Evolutionary conservation across 2,329 filamentous ascomycete species (phyloP), one percentile per base, ranked within the genome.

Genomic region (Arachnopeziza araneosa): DNA sequence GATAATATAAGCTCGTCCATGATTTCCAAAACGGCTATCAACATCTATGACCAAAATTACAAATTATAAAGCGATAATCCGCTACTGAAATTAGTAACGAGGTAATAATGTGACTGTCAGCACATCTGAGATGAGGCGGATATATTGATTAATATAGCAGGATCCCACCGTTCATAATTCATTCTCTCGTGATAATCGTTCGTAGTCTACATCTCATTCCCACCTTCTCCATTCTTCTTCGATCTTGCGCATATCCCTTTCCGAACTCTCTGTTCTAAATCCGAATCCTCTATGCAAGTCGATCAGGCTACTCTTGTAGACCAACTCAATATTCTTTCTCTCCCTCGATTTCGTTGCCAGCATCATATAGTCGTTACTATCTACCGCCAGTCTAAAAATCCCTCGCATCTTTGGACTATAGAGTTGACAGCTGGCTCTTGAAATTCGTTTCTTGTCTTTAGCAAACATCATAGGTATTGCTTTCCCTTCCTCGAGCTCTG

Each of bases 401-500:
- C 81, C 79, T 50, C 91, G 81, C 91, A 96, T 96, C 19, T 88
- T 82, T 3, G 81, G 75, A 51, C 89, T 93, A 72, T 95, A 96
- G 2, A 97, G 79, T 72, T 93, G 90, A 70, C 93, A 97, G 23
- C 79, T 82, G 26, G 77, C 83, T 66, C 78, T 75, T 0, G 77
- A 71, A 2, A 81, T 78, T 5, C 88, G 74, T 14, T 80, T 78
- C 64, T 85, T 82, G 24, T 84, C 79, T 17, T 83, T 79, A 63
- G 83, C 85, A 66, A 95, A 89, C 64, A 87, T 83, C 21, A 81
- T 76, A 10, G 88, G 85, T 24, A 93, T 78, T 0, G 81, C 75
- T 50, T 75, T 76, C 49, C 80, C 75, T 2, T 80, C 77, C 30
- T 80, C 77, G 1, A 87, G 75, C 55, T 85, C 78, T 0, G 92